Conservation (phyloP, 1,139 yeast species). For the Hyphopichia wangnamkhiaoensis region DNA sequence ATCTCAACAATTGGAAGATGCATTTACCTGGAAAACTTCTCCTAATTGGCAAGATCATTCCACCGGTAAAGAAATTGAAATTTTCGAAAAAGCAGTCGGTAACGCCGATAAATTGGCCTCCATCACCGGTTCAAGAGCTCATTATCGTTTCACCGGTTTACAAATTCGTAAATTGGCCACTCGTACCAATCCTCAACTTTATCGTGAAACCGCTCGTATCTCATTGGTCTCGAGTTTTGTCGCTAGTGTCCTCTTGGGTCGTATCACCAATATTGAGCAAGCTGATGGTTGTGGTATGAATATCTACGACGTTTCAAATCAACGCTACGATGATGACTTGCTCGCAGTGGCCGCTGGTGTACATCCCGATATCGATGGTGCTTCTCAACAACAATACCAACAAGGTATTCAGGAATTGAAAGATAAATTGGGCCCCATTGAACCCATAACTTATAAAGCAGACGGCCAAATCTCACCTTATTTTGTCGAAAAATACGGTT, state of each 20-base stretch:
- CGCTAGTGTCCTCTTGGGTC: constrained; percentile 69
- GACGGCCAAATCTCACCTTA: constrained; percentile 56
- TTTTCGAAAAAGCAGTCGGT: constrained; percentile 62
- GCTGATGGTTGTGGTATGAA: constrained; percentile 88
- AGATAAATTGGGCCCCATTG: constrained; percentile 52
- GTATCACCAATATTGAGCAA: constrained; percentile 66
- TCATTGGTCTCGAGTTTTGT: constrained; percentile 79
- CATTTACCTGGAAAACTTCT: constrained; percentile 65
- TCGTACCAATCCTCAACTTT: constrained; percentile 49
- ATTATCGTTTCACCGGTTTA: constrained; percentile 86
- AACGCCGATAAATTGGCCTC: constrained; percentile 65
- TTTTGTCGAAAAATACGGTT: constrained; percentile 66
- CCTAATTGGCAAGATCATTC: constrained; percentile 98
- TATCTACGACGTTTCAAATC: constrained; percentile 57
- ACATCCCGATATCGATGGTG: constrained; percentile 38
- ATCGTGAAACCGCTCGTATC: constrained; percentile 59
- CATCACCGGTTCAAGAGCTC: constrained; percentile 84
- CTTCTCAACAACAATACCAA: constrained; percentile 20
- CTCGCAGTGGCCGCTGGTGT: constrained; percentile 53
- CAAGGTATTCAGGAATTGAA: constrained; percentile 41
- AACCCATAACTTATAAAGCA: constrained; percentile 44
- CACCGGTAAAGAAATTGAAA: constrained; percentile 66
- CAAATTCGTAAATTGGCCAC: constrained; percentile 78
- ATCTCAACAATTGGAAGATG: constrained; percentile 45
- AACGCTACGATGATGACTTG: constrained; percentile 50